Conservation (phyloP, 176 grass and related monocot species). For the Alopecurus myosuroides region DNA sequence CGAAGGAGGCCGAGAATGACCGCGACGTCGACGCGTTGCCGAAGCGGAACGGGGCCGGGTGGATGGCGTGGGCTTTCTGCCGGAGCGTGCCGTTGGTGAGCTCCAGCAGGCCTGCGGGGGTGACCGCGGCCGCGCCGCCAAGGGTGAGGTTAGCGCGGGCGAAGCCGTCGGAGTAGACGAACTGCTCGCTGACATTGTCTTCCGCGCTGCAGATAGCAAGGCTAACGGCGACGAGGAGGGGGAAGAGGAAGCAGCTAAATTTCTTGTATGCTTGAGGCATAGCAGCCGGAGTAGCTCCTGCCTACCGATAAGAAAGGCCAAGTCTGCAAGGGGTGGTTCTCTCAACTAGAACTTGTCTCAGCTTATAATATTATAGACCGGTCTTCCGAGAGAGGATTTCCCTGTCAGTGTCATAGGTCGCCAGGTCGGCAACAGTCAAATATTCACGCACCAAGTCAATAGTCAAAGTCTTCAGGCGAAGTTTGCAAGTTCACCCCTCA, state of each 20-base stretch:
- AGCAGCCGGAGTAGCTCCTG: not conserved
- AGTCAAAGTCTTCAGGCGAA: no score
- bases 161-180: conserved; percentile 4
- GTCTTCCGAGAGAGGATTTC: no score
- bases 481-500: no score
- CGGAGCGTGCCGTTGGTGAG: conserved; percentile 25
- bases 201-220: not conserved
- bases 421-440: no score
- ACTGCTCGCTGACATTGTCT: not conserved
- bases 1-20: conserved; percentile 33
- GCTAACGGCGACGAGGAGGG: not conserved
- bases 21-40: not conserved
- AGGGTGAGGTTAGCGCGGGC: not conserved
- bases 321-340: not conserved
- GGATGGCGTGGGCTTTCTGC: conserved; percentile 4
- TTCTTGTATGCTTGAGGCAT: not conserved
- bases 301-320: not conserved
- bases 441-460: no score
- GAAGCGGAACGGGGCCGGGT: conserved; percentile 1
- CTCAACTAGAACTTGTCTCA: no score
- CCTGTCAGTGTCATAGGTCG: no score
- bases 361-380: no score
- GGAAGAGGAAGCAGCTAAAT: conserved; percentile 5
- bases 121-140: not conserved
- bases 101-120: not conserved